These are phyloP conservation scores for Extremus antarcticus DNA, from an alignment of 495 filamentous ascomycete genomes.

Conservation along the genomic window DNA sequence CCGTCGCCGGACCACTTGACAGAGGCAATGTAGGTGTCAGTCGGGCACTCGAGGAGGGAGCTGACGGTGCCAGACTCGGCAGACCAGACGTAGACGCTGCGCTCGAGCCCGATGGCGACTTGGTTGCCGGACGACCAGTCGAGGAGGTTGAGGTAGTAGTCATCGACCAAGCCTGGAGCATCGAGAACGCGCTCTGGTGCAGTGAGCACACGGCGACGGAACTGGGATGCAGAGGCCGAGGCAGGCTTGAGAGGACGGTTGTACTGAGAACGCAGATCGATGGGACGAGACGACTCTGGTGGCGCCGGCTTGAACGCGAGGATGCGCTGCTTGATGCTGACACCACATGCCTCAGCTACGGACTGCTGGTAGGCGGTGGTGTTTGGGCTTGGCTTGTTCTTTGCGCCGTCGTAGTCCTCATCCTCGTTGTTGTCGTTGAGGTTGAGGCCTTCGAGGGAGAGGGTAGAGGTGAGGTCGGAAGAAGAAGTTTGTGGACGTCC, in stretches of 20 bases:
- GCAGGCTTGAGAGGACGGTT: constrained; percentile 85
- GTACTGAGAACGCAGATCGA: constrained; percentile 94
- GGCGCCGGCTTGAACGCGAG: constrained; percentile 97
- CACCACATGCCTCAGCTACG: constrained; percentile 81
- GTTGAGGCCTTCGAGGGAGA: constrained; percentile 66
- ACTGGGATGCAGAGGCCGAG: constrained; percentile 62
- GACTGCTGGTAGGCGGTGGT: constrained; percentile 86
- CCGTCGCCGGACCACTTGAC: constrained; percentile 98
- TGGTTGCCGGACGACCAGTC: constrained; percentile 98
- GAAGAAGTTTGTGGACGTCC: constrained; percentile 38
- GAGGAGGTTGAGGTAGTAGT: constrained; percentile 97
- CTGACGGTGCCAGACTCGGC: constrained; percentile 82
- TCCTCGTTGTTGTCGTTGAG: constrained; percentile 55
- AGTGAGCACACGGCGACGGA: constrained; percentile 80
- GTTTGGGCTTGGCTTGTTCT: constrained; percentile 68
- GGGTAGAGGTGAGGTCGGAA: constrained; percentile 64
- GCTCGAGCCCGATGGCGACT: constrained; percentile 93
- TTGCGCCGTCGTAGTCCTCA: constrained; percentile 22
- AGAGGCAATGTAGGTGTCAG: constrained; percentile 92
- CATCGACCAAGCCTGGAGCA: constrained; percentile 87
- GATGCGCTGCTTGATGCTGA: constrained; percentile 86
- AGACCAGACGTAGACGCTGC: constrained; percentile 98
- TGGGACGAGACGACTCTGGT: constrained; percentile 93
- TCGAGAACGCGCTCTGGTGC: constrained; percentile 96
- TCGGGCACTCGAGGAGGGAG: constrained; percentile 70